These are phyloP conservation scores for Conidiobolus incongruus DNA, from an alignment of 371 early-diverging fungal species.

Conservation along the genomic window DNA sequence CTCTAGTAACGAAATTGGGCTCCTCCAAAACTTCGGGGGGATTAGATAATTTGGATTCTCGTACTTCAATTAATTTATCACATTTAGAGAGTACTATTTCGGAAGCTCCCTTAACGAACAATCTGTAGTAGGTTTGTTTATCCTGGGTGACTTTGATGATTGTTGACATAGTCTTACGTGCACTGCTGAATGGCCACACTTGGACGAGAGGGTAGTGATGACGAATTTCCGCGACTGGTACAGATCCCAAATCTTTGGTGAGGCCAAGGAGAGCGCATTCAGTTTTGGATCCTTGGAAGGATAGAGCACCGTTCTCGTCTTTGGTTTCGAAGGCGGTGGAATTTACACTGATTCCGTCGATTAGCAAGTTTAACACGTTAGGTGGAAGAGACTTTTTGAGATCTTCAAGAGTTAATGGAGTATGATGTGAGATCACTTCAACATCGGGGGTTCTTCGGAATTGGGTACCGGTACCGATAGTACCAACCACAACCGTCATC, in stretches of 20 bases:
- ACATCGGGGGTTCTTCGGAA: not conserved
- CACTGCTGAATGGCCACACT: constrained; percentile 62
- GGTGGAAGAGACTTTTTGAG: not conserved
- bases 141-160: constrained; percentile 21
- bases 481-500: constrained; percentile 67
- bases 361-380: not conserved
- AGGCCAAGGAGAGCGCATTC: constrained; percentile 60
- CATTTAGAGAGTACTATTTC: constrained; percentile 33
- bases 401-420: constrained; percentile 5
- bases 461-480: constrained; percentile 6
- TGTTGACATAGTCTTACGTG: constrained; percentile 69
- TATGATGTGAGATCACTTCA: constrained; percentile 9
- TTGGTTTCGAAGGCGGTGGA: constrained; percentile 53
- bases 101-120: constrained; percentile 66
- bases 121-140: constrained; percentile 18
- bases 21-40: too few relatives aligned
- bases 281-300: constrained; percentile 53
- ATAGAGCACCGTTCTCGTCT: constrained; percentile 21
- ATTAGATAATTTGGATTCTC: too few relatives aligned
- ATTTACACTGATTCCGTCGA: constrained; percentile 34
- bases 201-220: constrained; percentile 21
- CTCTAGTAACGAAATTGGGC: too few relatives aligned
- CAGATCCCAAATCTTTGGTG: constrained; percentile 16
- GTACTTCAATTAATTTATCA: too few relatives aligned
- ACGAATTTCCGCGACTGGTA: constrained; percentile 19